Base-by-base conservation (phyloP, 495 filamentous ascomycete species). In the Lepidopterella palustris region DNA sequence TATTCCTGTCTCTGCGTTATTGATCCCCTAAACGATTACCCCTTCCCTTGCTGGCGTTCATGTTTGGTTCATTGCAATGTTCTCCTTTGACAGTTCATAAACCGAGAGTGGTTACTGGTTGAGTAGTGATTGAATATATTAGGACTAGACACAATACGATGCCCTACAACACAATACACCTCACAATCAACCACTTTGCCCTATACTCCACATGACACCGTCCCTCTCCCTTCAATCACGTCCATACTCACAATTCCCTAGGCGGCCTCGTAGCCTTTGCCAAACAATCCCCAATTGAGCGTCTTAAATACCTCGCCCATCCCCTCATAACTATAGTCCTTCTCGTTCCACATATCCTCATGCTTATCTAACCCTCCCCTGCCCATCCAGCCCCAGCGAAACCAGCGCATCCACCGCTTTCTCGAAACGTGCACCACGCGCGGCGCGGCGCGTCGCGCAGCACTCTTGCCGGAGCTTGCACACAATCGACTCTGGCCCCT, bases 311-410 rank as follows among this genome's bases (percentile, higher is more conserved):
- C 50, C 65, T 74, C 77, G 6, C 77, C 77, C 28, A 79, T 25
- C 4, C 78, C 78, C 48, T 77, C 72, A 66, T 80, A 74, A 51
- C 71, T 76, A 61, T 78, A 79, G 55, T 78, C 76, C 64, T 78
- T 79, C 55, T 77, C 70, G 55, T 78, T 78, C 77, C 74, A 80
- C 77, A 76, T 76, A 61, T 79, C 76, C 63, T 80, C 79, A 59
- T 80, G 76, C n/a, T 64, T 78, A 79, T 53, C 68, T 70, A 5
- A 79, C 77, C 61, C 75, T 77, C 11, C 69, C 75, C 31, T 74
- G 52, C 26, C 70, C 69, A 55, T 79, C 72, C 53, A 80, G 54
- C 23, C 68, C 69, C 59, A 78, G 59, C 11, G 66, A 73, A 1
- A 79, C 68, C 3, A 79, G 61, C 11, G 65, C 71, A 42, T 79